Base-by-base conservation (phyloP, 495 filamentous ascomycete genomes). In the Tuber indicum region DNA sequence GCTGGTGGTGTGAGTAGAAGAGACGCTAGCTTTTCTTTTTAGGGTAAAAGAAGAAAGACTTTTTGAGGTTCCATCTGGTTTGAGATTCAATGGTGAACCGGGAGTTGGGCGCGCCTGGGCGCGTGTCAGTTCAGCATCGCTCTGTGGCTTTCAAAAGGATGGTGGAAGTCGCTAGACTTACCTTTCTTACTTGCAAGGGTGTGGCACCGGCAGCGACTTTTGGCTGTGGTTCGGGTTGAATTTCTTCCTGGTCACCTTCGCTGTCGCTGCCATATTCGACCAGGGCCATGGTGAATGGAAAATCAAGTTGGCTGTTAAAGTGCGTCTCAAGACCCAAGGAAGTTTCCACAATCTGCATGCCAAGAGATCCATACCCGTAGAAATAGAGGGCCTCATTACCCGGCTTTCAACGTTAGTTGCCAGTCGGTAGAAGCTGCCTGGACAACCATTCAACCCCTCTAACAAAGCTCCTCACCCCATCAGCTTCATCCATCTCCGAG, bases 261-360 rank as follows among this genome's bases (percentile, higher is more conserved):
- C 82, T 83, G n/a, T 83, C 82, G 46, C 82, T 83, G 44, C 77
- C 77, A 74, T 83, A 83, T 49, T 79, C 81, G 69, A 83, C 82
- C 62, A 83, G 79, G 32, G 76, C 81, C 79, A 82, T 81, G 12
- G 73, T 80, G 42, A 42, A 26, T 78, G 43, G 46, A 42, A 72
- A 21, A 69, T 75, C 71, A 71, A 74, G 47, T 36, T 71, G 74
- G 17, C 17, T 43, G 44, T 36, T 7, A 66, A 17, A 36, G 58
- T 66, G 58, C 58, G 16, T 66, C 26, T 66, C 3, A 12, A 36
- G 14, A 66, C 36, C 58, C 58, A 32, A 66, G 58, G 58, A 12
- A 66, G 58, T 66, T 66, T 66, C 32, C 58, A 36, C 26, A 72
- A 75, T 70, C 78, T 79, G 44, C 46, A 42, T 19, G 69, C 70